Evolutionary conservation across 495 filamentous ascomycete species (phyloP).

Genomic region (Aspergillus baeticus): DNA sequence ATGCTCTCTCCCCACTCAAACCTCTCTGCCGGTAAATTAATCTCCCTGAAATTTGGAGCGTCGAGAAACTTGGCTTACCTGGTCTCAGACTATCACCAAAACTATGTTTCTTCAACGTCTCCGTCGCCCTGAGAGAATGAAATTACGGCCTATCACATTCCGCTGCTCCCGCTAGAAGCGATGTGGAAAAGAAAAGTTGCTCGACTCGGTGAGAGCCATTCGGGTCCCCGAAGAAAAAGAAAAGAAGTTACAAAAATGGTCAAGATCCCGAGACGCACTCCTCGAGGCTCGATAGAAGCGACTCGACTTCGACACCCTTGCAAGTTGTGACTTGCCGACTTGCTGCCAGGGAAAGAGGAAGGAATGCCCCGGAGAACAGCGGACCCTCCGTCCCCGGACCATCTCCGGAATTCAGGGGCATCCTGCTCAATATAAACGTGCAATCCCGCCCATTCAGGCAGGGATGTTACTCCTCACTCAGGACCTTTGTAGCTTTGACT

Average conservation of each 20-base stretch:
- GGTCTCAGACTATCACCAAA: background rate
- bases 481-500: background rate
- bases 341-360: background rate
- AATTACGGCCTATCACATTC: background rate
- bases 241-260: background rate
- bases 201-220: slow-evolving; percentile 1
- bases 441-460: slow-evolving; percentile 9
- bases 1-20: background rate
- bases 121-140: background rate
- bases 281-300: background rate
- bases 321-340: too few relatives aligned
- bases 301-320: background rate
- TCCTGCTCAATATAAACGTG: background rate
- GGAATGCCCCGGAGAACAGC: background rate
- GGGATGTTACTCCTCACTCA: slow-evolving; percentile 2
- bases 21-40: background rate
- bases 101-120: background rate
- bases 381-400: background rate
- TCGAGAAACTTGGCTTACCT: background rate
- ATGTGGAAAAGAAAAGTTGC: background rate
- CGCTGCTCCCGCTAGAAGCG: slow-evolving; percentile 5
- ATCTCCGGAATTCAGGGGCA: background rate
- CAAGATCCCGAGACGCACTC: background rate
- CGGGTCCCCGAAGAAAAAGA: slow-evolving; percentile 2
- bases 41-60: background rate